Evolutionary conservation across 441 rosid species (phyloP).

Genomic region (Pelargonium fulgidum): DNA sequence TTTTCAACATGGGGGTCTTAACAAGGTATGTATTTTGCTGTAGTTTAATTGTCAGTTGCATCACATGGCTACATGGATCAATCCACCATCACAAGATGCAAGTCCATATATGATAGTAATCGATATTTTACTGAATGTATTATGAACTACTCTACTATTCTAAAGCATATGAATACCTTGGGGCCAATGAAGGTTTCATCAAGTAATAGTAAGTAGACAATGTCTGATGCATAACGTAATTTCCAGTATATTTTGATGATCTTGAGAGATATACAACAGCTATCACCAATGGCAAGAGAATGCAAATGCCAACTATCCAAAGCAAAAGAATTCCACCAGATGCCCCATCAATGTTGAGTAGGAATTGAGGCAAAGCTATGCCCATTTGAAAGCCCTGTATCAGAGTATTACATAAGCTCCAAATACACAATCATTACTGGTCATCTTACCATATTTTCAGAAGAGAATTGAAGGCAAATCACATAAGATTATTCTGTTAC

Average conservation of each 20-base stretch:
- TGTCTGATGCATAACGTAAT: constrained; percentile 97
- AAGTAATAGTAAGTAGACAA: constrained; percentile 78
- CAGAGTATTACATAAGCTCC: constrained; percentile 21
- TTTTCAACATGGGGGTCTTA: background rate
- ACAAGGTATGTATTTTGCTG: background rate
- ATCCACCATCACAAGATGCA: background rate
- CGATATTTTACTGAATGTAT: background rate
- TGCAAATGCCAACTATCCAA: constrained; percentile 96
- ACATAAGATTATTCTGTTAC: constrained; percentile 30
- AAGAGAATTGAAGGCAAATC: constrained; percentile 9
- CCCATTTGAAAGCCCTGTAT: constrained; percentile 99
- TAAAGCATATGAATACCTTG: constrained; percentile 48
- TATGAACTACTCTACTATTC: background rate
- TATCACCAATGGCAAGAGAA: constrained; percentile 88
- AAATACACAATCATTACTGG: background rate
- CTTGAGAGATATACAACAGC: constrained; percentile 95
- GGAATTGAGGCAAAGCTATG: constrained; percentile 93
- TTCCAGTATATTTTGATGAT: constrained; percentile 93
- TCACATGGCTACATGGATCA: background rate
- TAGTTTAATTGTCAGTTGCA: background rate
- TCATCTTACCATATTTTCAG: constrained; percentile 8
- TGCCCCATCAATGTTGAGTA: constrained; percentile 86
- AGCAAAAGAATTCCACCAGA: constrained; percentile 94
- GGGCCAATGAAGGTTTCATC: constrained; percentile 97
- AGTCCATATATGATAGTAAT: constrained; percentile 5